Evolutionary conservation across 2,329 filamentous ascomycete genomes (phyloP), one percentile per base, ranked within the genome.

Genomic region (Didymella pinodella): DNA sequence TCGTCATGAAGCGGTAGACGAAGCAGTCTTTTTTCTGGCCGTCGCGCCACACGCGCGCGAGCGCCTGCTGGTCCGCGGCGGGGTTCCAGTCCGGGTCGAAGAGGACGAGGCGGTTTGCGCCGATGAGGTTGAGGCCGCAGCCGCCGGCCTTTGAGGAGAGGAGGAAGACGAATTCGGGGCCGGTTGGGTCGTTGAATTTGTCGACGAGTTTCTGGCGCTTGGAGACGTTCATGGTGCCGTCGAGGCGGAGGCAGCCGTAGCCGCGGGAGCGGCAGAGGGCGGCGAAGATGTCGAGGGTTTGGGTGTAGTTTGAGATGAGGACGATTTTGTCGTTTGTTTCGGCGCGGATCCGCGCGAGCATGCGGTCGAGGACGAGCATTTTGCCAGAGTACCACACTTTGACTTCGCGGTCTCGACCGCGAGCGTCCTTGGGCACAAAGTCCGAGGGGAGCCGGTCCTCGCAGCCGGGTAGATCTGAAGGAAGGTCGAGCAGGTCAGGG

Each of bases 311-410:
- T 78, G 92, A 97, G 77, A 99, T 99, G 57, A 99, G 86, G 12
- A 99, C 95, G 70, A 99, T 99, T 79, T 99, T 99, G 84, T 99
- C 95, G 70, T 97, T 97, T 0, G 95, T 98, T 71, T 98, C 94
- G 69, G 93, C 89, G 16, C 92, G 91, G 67, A 99, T 99, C 28
- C 94, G 90, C 32, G 93, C 92, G 48, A 99, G 86, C 96, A 99
- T 99, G 57, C 93, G 89, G 73, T 97, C 95, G n/a, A 99, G 86
- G 3, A 99, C 95, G 70, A 92, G 88, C 93, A 99, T 97, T 78
- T 99, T 99, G 48, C 95, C 96, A 2, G 93, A 97, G 75, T 97
- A 97, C 91, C 91, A 97, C 1, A 93, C 87, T 76, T 95, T 97
- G 69, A 98, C 83, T 64, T 99, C 95, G 40, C 95, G 88, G 74